Conservation (phyloP, 768 basidiomycete genomes). For the Leccinum subgranulosum region DNA sequence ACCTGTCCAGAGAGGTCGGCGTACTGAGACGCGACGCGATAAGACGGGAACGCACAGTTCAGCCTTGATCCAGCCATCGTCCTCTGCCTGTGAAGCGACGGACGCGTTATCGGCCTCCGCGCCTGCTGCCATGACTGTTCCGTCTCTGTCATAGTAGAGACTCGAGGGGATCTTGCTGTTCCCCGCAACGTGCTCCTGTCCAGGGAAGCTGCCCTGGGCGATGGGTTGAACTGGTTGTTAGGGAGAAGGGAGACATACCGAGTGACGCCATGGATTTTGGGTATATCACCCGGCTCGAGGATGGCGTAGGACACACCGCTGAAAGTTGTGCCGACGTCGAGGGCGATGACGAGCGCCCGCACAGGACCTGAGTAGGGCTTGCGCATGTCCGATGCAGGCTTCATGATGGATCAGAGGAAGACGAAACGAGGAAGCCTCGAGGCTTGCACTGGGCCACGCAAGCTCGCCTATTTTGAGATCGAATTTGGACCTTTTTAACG, state of each 20-base stretch:
- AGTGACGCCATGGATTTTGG: slow-evolving; percentile 79
- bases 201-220: slow-evolving; percentile 58
- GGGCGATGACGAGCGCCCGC: slow-evolving; percentile 70
- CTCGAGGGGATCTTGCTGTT: slow-evolving; percentile 81
- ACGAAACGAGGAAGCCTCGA: slow-evolving; percentile 15
- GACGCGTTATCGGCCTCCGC: slow-evolving; percentile 70
- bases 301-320: slow-evolving; percentile 83
- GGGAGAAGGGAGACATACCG: slow-evolving; percentile 41
- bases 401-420: slow-evolving; percentile 17
- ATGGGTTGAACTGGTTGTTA: slow-evolving; percentile 5
- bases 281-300: slow-evolving; percentile 76
- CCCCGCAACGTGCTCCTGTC: slow-evolving; percentile 82
- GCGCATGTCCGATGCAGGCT: slow-evolving; percentile 58
- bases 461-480: slow-evolving; percentile 6
- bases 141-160: slow-evolving; percentile 68
- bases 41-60: slow-evolving; percentile 54
- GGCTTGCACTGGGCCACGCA: slow-evolving; percentile 19
- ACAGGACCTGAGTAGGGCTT: slow-evolving; percentile 67
- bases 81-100: slow-evolving; percentile 51
- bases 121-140: slow-evolving; percentile 67
- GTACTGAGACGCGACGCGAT: not conserved
- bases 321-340: slow-evolving; percentile 83
- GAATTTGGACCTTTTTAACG: no score
- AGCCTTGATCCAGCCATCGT: slow-evolving; percentile 72
- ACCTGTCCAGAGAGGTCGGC: slow-evolving; percentile 38